Percentiles rank a stretch among this genome's conserved stretches.
Evolutionary conservation across 164 flowering plant genomes (phyloP).

Genomic region (Magnolia changhungtana): DNA sequence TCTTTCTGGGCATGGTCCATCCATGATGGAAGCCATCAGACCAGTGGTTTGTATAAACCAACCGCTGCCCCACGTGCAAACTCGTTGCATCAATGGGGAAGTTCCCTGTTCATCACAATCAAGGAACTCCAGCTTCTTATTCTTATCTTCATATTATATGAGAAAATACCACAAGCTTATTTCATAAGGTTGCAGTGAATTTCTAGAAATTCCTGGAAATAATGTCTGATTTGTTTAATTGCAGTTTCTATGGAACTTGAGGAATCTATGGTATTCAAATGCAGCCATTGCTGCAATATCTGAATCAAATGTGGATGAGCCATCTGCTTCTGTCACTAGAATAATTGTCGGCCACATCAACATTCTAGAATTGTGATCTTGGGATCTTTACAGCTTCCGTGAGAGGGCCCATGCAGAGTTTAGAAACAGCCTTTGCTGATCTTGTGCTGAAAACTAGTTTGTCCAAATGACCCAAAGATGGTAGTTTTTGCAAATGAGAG

Average conservation of each 20-base stretch:
- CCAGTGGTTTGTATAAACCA: too few species aligned
- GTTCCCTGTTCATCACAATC: too few species aligned
- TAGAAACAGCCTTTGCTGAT: background rate
- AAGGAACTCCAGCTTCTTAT: too few species aligned
- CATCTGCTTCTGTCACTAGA: conserved; percentile 71
- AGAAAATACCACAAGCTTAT: too few species aligned
- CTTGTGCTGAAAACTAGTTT: background rate
- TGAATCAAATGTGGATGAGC: conserved; percentile 59
- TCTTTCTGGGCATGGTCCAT: too few species aligned
- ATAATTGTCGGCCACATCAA: conserved; percentile 84
- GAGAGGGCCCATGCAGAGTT: conserved; percentile 22
- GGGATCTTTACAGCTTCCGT: conserved; percentile 86
- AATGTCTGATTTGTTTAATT: background rate
- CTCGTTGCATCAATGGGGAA: too few species aligned
- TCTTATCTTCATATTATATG: too few species aligned
- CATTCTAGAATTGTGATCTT: conserved; percentile 80
- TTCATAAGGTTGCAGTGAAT: too few species aligned
- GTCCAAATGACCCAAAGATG: background rate
- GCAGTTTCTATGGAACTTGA: conserved; percentile 87
- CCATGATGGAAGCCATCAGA: too few species aligned
- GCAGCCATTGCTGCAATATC: conserved; percentile 83
- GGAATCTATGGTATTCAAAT: conserved; percentile 87
- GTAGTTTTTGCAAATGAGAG: background rate
- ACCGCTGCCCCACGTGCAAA: too few species aligned
- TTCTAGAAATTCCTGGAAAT: background rate